These are phyloP conservation scores for Pythium biforme DNA, from an alignment of 352 stramenopile species.

Conservation along the genomic window DNA sequence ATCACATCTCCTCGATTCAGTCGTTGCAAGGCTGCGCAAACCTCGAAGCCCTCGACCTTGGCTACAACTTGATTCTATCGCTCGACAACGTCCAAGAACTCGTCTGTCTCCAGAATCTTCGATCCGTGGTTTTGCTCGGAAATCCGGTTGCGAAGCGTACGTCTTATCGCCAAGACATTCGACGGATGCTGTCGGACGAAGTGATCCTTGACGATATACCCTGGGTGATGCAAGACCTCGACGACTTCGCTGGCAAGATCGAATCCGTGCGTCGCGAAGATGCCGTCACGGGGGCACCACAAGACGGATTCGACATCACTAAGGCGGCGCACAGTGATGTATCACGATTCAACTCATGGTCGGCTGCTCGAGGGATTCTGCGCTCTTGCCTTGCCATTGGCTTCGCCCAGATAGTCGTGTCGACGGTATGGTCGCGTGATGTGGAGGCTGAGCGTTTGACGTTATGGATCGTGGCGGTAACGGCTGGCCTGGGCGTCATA, in stretches of 20 bases:
- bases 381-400: conserved; percentile 13
- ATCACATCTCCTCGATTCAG: conserved; percentile 1
- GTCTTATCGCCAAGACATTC: not conserved
- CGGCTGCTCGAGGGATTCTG: not conserved
- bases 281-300: not conserved
- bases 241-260: not conserved
- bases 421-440: conserved; percentile 10
- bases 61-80: conserved; percentile 6
- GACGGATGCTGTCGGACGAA: not conserved
- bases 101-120: not conserved
- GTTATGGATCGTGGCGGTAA: conserved; percentile 2
- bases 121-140: not conserved
- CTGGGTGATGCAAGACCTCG: conserved; percentile 8
- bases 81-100: conserved; percentile 7
- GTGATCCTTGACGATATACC: conserved; percentile 2
- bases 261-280: not conserved
- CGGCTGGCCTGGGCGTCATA: not conserved
- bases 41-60: conserved; percentile 11
- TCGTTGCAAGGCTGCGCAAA: not conserved
- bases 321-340: no score
- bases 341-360: not conserved
- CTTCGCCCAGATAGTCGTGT: conserved; percentile 9
- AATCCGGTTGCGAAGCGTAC: conserved; percentile 10
- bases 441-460: not conserved
- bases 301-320: not conserved